Evolutionary conservation across 805 yeast genomes (phyloP), one percentile per base, ranked within the genome.

Genomic region (Ogataea henricii): DNA sequence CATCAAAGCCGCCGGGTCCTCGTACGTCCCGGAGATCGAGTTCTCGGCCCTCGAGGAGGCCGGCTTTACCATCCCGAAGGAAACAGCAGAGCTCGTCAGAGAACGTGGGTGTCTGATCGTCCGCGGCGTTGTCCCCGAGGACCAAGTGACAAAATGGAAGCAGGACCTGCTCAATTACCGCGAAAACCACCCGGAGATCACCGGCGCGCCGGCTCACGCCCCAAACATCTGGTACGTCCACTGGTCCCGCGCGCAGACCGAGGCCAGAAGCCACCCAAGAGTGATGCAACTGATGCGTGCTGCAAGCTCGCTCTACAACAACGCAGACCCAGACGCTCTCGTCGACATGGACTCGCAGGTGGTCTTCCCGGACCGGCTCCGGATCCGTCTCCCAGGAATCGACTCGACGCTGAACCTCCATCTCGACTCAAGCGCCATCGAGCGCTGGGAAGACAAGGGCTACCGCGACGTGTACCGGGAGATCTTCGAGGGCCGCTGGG

Each of bases 381-480:
- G 77, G 41, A 68, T 73, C 36, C 58, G 77, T 36, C 58, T 58
- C 7, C 74, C 77, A 0, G 77, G 77, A 10, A 66, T 61, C 29
- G 51, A 49, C 14, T 53, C 60, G 25, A 47, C 71, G 4, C 61
- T 73, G 32, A 70, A 68, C 23, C 65, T 71, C 16, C 78, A 73
- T 45, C 58, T 64, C 13, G 78, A 74, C 50, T 62, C 71, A 12
- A 70, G 74, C 14, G 64, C 73, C 1, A 56, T 73, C 30, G 78
- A 73, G 52, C 55, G 78, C 42, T 74, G 78, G 78, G 77, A 73
- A 53, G 77, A 74, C 54, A 49, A 46, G 10, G 65, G 58, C 20
- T 74, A 72, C 54, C 49, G 71, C 13, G 52, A 56, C 12, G 65
- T 63, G 22, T 75, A 74, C 53, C 46, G 55, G 6, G 62, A 59